Evolutionary conservation across 768 basidiomycete genomes (phyloP), one percentile per base, ranked within the genome.

Genomic region (Paxillus rubicundulus): DNA sequence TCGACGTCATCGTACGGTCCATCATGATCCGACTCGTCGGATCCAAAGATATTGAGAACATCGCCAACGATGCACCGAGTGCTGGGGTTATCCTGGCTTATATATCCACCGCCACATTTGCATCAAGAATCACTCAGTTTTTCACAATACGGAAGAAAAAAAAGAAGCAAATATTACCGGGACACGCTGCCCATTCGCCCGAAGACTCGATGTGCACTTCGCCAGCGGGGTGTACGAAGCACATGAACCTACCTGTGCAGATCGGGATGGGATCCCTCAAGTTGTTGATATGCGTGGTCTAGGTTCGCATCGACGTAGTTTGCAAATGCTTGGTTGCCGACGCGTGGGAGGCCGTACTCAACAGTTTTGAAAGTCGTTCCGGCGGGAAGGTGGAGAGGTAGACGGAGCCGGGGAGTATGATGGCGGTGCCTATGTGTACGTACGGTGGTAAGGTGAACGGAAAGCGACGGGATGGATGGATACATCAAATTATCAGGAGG

Each of bases 301-400:
- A 71, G 42, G 40, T 78, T 66, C 10, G 73, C 65, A 55, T 84
- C 80, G 45, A 84, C 75, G 57, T 77, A 79, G 57, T 82, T 57
- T 1, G 82, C 83, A 53, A 85, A 86, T 2, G 72, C 81, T 61
- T 79, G 75, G 65, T 86, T 85, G 12, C 85, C 82, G 24, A 72
- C 73, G 17, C 73, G 64, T 36, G 72, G 74, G 30, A 76, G 61
- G 28, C 74, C 74, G 41, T 70, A 75, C 14, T 44, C 20, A 28
- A 71, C 20, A 7, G 70, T 68, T 44, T 54, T 45, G 66, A 76
- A 68, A 13, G 62, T 61, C 2, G 64, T 71, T 49, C 60, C 62
- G 0, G 55, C 32, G 18, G 72, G 72, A 5, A 75, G 59, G 58
- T 70, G 69, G n/a, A 75, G 66, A 9, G 65, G 56, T 69, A 76